Base-by-base conservation (phyloP, 2,329 filamentous ascomycete species). In the Hymenoscyphus occultus region DNA sequence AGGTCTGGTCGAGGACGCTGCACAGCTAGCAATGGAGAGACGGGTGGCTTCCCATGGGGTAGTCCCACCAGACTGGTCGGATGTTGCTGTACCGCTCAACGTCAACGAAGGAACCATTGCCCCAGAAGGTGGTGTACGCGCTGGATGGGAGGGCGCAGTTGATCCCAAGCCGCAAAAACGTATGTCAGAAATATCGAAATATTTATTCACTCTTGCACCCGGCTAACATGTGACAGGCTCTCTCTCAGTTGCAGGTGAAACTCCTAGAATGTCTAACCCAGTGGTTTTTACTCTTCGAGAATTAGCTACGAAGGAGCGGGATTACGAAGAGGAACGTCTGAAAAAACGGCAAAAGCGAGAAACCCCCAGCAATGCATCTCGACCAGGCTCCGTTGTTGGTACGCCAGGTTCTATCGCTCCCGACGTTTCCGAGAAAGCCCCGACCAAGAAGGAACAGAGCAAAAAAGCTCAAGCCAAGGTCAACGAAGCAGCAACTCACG, bases 361-460 rank as follows among this genome's bases (percentile, higher is more conserved):
- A 62, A 76, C 79, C 2, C 76, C 78, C 2, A 78, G 75, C 62
- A 86, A 84, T 65, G 59, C 76, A 81, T 22, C 85, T 84, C 65
- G 79, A 82, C 59, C 78, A 77, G 66, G 76, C 78, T 54, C 61
- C 76, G 78, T 83, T 13, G 82, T 86, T 12, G 83, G 83, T 2
- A 89, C 86, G 0, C 86, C 88, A 2, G 86, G 85, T 5, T 81
- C 85, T 1, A 82, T 85, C 54, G 86, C 88, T 0, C 84, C 88
- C 0, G 88, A 90, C 62, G 75, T 80, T 1, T 83, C 86, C 0
- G 85, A 87, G 69, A 94, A 93, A 76, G 83, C 87, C 3, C 83
- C 91, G 61, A 90, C 90, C 4, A 97, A 97, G 82, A 97, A 97
- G 79, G 93, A 97, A 76, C 83, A 90, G 74, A 92, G 89, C 77